Percentiles rank a stretch among this genome's conserved stretches.
These are phyloP conservation scores for Heliocybe sulcata DNA, from an alignment of 1,284 basidiomycete species.

Conservation along the genomic window DNA sequence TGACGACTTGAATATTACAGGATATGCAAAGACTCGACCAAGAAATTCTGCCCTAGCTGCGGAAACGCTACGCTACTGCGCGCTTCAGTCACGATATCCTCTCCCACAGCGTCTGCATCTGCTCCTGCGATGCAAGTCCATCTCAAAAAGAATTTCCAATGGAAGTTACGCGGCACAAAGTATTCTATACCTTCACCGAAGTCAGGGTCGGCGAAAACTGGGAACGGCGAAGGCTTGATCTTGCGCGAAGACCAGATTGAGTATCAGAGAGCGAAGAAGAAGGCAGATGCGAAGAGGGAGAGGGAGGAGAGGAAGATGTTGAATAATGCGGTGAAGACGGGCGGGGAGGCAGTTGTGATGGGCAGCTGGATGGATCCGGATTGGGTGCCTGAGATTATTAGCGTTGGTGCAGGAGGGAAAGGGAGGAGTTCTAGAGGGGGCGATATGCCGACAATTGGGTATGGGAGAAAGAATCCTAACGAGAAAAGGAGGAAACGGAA, in stretches of 20 bases:
- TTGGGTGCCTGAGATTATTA: slow-evolving; percentile 86
- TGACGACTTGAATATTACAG: slow-evolving; percentile 32
- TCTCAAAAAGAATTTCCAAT: slow-evolving; percentile 93
- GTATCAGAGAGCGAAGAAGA: slow-evolving; percentile 78
- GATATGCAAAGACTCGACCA: slow-evolving; percentile 92
- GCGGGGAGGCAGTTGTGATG: slow-evolving; percentile 41
- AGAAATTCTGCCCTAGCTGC: slow-evolving; percentile 97
- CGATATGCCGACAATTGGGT: slow-evolving; percentile 77
- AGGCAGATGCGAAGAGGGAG: slow-evolving; percentile 60
- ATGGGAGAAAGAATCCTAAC: slow-evolving; percentile 85
- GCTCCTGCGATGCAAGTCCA: slow-evolving; percentile 76
- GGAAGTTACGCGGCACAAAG: slow-evolving; percentile 86
- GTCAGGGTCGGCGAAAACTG: slow-evolving; percentile 80
- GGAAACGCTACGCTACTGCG: slow-evolving; percentile 91
- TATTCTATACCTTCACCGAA: slow-evolving; percentile 93
- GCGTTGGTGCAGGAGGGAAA: slow-evolving; percentile 68
- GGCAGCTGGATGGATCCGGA: slow-evolving; percentile 94
- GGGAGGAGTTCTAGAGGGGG: slow-evolving; percentile 49
- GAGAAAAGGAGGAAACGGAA: slow-evolving; percentile 45
- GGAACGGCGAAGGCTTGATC: slow-evolving; percentile 75
- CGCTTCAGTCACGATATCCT: slow-evolving; percentile 83
- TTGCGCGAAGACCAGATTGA: slow-evolving; percentile 87
- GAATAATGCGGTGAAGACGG: slow-evolving; percentile 50
- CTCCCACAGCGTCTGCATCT: slow-evolving; percentile 48
- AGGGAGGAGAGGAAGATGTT: slow-evolving; percentile 75